phyloP scores from a whole-genome alignment of 306 rosid species.

The Vigna hirtella region DNA sequence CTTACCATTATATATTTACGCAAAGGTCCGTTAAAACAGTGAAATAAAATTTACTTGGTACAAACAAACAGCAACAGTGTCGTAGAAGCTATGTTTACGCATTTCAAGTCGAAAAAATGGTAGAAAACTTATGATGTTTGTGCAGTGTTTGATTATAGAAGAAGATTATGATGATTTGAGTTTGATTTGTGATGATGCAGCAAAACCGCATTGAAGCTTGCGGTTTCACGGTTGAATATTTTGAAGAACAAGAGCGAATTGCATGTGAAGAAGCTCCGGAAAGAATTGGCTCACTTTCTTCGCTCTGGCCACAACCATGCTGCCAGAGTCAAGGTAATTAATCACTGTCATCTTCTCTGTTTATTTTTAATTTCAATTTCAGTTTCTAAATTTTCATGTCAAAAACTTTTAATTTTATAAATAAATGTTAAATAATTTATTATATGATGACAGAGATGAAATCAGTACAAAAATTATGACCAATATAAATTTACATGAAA shows the following conservation, averaged over 20 bases:
- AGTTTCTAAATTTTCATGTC: too few species aligned
- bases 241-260: conserved; percentile 71
- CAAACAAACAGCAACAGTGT: not conserved
- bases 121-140: conserved; percentile 1
- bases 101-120: conserved; percentile 48
- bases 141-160: conserved; percentile 33
- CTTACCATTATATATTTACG: not conserved
- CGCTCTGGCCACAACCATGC: conserved; percentile 65
- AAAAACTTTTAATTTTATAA: too few species aligned
- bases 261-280: conserved; percentile 61
- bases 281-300: conserved; percentile 68
- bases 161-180: conserved; percentile 1
- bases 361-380: too few species aligned
- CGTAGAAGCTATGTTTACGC: conserved; percentile 32
- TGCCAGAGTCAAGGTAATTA: conserved; percentile 51
- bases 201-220: conserved; percentile 72
- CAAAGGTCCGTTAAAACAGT: not conserved
- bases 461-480: too few species aligned
- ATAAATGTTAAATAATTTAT: too few species aligned
- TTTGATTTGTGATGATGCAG: conserved; percentile 50
- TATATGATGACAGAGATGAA: too few species aligned
- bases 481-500: too few species aligned
- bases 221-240: conserved; percentile 68
- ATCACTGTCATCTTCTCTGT: too few species aligned
- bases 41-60: not conserved